Evolutionary conservation across 2,329 filamentous ascomycete genomes (phyloP).

Genomic region (Colletotrichum chlorophyti): DNA sequence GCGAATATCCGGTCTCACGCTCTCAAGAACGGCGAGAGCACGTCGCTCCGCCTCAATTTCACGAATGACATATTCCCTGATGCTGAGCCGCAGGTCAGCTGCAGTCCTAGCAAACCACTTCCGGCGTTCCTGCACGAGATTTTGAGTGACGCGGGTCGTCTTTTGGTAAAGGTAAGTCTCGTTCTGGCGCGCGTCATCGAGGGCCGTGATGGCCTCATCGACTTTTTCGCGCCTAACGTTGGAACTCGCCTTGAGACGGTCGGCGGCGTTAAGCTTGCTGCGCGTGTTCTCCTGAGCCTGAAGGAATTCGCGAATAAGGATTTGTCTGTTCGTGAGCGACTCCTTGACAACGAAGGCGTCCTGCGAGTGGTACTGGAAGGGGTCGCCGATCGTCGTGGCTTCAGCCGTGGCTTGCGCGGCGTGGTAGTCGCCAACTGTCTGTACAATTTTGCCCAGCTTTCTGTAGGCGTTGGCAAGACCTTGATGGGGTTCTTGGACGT

Average conservation of each 20-base stretch:
- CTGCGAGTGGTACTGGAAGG: conserved; percentile 91
- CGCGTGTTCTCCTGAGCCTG: conserved; percentile 88
- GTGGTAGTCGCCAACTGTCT: conserved; percentile 93
- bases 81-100: conserved; percentile 80
- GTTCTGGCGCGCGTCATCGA: conserved; percentile 85
- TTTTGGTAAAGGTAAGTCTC: conserved; percentile 86
- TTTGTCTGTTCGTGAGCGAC: conserved; percentile 95
- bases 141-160: conserved; percentile 86
- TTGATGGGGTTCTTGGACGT: conserved; percentile 87
- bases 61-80: conserved; percentile 91
- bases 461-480: conserved; percentile 90
- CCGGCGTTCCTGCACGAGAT: conserved; percentile 86
- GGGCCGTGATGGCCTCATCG: conserved; percentile 90
- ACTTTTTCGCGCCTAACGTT: conserved; percentile 94
- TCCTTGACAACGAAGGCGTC: conserved; percentile 99
- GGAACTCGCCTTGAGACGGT: conserved; percentile 85
- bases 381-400: conserved; percentile 91
- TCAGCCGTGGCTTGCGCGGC: conserved; percentile 96
- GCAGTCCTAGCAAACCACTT: conserved; percentile 90
- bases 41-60: conserved; percentile 96
- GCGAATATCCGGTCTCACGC: conserved; percentile 89
- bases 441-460: conserved; percentile 92
- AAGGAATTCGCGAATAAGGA: conserved; percentile 89
- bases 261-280: conserved; percentile 83
- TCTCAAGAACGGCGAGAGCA: conserved; percentile 91